Evolutionary conservation across 1,284 basidiomycete species (phyloP).

Genomic region (Leccinum insolens): DNA sequence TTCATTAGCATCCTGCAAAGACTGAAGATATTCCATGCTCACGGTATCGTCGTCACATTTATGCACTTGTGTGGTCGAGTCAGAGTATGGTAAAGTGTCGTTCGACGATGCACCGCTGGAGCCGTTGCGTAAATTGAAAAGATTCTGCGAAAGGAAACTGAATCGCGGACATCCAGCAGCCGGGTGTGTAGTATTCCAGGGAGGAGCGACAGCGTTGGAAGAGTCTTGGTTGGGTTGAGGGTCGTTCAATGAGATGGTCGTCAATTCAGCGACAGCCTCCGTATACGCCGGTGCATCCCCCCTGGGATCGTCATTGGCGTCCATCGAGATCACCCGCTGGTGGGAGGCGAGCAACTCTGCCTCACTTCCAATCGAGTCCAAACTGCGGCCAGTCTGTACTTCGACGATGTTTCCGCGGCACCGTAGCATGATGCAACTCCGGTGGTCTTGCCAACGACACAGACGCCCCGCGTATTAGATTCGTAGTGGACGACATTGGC

Average conservation of each 20-base stretch:
- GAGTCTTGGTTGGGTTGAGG: constrained; percentile 5
- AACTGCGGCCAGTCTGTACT: constrained; percentile 23
- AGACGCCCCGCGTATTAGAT: constrained; percentile 23
- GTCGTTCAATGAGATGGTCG: constrained; percentile 16
- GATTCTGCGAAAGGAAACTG: constrained; percentile 29
- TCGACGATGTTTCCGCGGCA: constrained; percentile 4
- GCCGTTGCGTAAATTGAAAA: constrained; percentile 17
- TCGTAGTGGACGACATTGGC: constrained; percentile 23
- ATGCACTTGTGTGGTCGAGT: constrained; percentile 16
- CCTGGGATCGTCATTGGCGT: constrained; percentile 37
- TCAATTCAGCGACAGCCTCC: constrained; percentile 47
- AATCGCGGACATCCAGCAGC: constrained; percentile 24
- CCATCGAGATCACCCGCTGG: constrained; percentile 25
- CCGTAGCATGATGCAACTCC: constrained; percentile 14
- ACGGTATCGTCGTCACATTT: constrained; percentile 26
- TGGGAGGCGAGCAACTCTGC: constrained; percentile 29
- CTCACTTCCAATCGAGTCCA: constrained; percentile 27
- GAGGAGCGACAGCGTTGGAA: neutral
- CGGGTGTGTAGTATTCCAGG: neutral
- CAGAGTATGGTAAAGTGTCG: constrained; percentile 7
- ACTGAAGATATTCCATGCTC: constrained; percentile 22
- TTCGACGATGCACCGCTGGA: neutral
- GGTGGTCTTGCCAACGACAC: constrained; percentile 20
- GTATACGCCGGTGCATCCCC: constrained; percentile 69
- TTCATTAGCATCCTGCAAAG: constrained; percentile 29